Evolutionary conservation across 2,329 filamentous ascomycete species (phyloP).

Genomic region (Diaporthe vexans): DNA sequence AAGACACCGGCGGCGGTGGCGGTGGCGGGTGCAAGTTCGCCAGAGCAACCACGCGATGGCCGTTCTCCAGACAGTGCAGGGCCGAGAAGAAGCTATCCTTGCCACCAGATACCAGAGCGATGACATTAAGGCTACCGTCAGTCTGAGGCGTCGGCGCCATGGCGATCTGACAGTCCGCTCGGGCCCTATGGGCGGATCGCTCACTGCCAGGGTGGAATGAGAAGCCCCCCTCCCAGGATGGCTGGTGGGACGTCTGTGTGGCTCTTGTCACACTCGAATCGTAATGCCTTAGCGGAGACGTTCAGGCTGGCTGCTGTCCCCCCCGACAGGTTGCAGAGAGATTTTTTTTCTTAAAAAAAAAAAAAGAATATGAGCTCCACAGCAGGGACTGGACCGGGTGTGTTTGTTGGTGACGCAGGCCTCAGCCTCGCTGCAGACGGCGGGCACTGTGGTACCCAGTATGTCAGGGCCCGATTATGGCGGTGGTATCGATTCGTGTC

Average conservation of each 20-base stretch:
- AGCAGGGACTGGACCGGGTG: not conserved
- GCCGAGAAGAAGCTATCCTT: constrained; percentile 98
- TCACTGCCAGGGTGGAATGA: not conserved
- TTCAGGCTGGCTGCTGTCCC: not conserved
- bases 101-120: constrained; percentile 93
- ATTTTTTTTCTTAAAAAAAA: too few relatives aligned
- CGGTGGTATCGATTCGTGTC: constrained; percentile 25
- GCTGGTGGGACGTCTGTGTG: constrained; percentile 16
- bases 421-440: constrained; percentile 23
- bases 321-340: not conserved
- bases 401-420: constrained; percentile 6
- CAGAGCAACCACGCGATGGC: constrained; percentile 87
- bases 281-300: not conserved
- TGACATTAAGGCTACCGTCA: constrained; percentile 75
- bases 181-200: not conserved
- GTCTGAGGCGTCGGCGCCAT: constrained; percentile 20
- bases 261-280: constrained; percentile 13
- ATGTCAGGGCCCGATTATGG: constrained; percentile 36
- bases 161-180: not conserved
- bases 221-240: not conserved
- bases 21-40: constrained; percentile 83
- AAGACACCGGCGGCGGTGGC: not conserved
- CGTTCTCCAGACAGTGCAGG: constrained; percentile 89
- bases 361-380: not conserved
- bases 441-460: constrained; percentile 20